phyloP scores from a whole-genome alignment of 2,329 filamentous ascomycete genomes.

The Alternaria tenuissima region DNA sequence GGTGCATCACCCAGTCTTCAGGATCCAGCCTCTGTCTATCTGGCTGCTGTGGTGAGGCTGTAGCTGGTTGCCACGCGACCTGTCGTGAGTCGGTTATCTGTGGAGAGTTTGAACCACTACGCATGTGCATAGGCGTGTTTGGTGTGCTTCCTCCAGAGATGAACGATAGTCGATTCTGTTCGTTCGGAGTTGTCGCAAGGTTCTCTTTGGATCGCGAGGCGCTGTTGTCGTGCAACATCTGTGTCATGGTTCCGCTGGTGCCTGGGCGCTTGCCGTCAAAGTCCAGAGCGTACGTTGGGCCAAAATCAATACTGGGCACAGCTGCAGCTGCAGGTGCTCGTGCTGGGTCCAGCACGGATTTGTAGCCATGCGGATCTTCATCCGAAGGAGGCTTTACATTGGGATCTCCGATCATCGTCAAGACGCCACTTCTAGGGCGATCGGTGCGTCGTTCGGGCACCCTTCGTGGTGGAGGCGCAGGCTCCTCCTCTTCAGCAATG shows the following conservation, averaged over 20 bases:
- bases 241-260: conserved; percentile 62
- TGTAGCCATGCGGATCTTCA: conserved; percentile 57
- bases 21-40: conserved; percentile 69
- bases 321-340: conserved; percentile 57
- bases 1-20: conserved; percentile 85
- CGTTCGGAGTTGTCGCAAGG: conserved; percentile 36
- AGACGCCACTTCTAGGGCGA: conserved; percentile 77
- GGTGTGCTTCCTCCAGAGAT: conserved; percentile 45
- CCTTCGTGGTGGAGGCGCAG: conserved; percentile 46
- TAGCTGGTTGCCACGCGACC: conserved; percentile 81
- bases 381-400: conserved; percentile 53
- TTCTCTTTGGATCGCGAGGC: conserved; percentile 46
- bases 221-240: conserved; percentile 40
- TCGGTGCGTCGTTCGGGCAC: conserved; percentile 64
- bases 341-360: conserved; percentile 42
- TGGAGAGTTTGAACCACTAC: conserved; percentile 44
- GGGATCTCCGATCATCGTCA: conserved; percentile 75
- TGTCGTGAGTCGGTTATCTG: conserved; percentile 67
- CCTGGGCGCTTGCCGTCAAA: conserved; percentile 63
- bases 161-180: conserved; percentile 42
- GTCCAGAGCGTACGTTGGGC: conserved; percentile 77
- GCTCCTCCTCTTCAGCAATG: conserved; percentile 56
- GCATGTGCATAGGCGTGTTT: conserved; percentile 55
- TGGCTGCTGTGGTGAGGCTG: conserved; percentile 58
- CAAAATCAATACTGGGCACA: conserved; percentile 84